Percentiles rank a stretch among this genome's conserved stretches.
phyloP scores from a whole-genome alignment of 2,329 filamentous ascomycete genomes.

The Intubia oerlemansii region DNA sequence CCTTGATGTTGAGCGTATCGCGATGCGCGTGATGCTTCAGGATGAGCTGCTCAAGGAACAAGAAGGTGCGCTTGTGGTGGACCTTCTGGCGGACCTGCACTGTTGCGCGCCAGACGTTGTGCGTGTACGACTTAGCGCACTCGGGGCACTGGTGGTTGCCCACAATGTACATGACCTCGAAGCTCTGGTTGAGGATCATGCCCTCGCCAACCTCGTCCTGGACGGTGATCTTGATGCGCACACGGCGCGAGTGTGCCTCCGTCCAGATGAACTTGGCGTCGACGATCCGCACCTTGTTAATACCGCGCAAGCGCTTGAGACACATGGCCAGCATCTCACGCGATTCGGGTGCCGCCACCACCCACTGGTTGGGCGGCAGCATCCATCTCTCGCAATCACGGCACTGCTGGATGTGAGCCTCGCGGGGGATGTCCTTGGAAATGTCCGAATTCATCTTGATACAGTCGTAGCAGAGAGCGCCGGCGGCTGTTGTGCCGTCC shows the following conservation, averaged over 20 bases:
- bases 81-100: conserved; percentile 97
- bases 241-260: conserved; percentile 78
- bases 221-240: conserved; percentile 90
- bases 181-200: conserved; percentile 66
- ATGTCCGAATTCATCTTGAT: conserved; percentile 90
- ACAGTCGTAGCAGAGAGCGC: conserved; percentile 88
- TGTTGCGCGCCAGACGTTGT: conserved; percentile 59
- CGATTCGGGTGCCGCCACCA: conserved; percentile 67
- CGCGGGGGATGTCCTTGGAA: conserved; percentile 73
- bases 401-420: conserved; percentile 79
- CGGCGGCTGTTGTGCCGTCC: conserved; percentile 68
- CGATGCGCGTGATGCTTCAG: conserved; percentile 73
- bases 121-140: conserved; percentile 82
- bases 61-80: conserved; percentile 54
- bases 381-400: conserved; percentile 89
- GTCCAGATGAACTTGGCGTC: conserved; percentile 97
- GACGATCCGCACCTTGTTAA: conserved; percentile 82
- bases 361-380: conserved; percentile 67
- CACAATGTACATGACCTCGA: conserved; percentile 85
- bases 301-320: conserved; percentile 64
- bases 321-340: conserved; percentile 85
- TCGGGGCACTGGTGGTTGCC: conserved; percentile 88
- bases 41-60: conserved; percentile 75
- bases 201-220: conserved; percentile 47
- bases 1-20: conserved; percentile 95